A percentile compares a stretch with the other conserved stretches of the same genome.
These are phyloP conservation scores for Penicillium canariense DNA, from an alignment of 495 filamentous ascomycete species.

Conservation along the genomic window DNA sequence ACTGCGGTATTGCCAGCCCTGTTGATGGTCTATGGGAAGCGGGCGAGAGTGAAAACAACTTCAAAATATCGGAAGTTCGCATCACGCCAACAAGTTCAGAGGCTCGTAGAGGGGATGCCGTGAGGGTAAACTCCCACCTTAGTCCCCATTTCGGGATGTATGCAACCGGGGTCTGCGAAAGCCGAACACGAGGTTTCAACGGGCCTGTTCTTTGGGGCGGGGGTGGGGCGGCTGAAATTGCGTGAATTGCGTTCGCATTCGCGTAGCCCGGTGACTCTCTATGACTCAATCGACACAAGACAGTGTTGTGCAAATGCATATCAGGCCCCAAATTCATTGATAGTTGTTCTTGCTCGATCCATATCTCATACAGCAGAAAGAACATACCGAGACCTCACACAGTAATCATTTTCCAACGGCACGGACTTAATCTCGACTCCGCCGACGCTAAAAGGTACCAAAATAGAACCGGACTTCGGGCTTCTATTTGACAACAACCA, in stretches of 20 bases:
- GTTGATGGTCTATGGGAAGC: slow-evolving; percentile 17
- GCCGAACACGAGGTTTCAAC: background rate
- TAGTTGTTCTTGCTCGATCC: no score
- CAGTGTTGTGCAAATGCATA: background rate
- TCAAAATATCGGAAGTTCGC: slow-evolving; percentile 11
- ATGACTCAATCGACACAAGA: background rate
- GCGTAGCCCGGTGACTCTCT: background rate
- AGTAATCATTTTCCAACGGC: no score
- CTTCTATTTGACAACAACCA: background rate
- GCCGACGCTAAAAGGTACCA: background rate
- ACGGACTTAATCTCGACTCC: background rate
- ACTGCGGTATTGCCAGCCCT: slow-evolving; percentile 10
- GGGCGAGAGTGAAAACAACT: slow-evolving; percentile 8
- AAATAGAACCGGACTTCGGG: background rate
- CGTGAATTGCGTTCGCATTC: background rate
- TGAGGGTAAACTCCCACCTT: no score
- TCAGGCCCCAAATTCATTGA: no score
- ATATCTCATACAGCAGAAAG: no score
- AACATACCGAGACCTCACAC: no score
- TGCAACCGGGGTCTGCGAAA: background rate
- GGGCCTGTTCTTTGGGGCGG: background rate
- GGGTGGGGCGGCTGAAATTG: background rate
- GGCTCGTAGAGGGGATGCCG: background rate
- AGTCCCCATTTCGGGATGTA: background rate
- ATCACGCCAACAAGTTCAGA: slow-evolving; percentile 7